phyloP scores from a whole-genome alignment of 2,329 filamentous ascomycete species.

The Drechslerella coelobrocha region DNA sequence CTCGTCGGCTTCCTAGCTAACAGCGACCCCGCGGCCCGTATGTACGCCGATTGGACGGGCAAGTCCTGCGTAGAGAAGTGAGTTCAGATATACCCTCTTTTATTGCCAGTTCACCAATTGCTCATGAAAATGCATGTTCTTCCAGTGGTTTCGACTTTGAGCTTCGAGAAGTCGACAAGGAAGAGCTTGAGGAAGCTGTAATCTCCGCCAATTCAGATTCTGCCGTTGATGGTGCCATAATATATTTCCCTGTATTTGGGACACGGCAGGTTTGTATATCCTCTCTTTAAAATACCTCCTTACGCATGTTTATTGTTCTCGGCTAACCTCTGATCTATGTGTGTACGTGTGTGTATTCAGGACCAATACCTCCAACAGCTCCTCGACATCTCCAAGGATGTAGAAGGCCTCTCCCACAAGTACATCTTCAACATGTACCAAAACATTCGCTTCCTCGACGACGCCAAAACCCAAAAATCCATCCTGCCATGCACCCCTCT shows the following conservation, averaged over 20 bases:
- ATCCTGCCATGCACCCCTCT: conserved; percentile 95
- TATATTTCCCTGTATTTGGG: conserved; percentile 96
- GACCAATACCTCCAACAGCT: conserved; percentile 97
- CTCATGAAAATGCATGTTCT: background rate
- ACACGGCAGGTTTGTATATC: conserved; percentile 59
- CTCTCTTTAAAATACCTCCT: background rate
- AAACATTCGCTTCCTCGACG: conserved; percentile 93
- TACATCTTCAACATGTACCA: conserved; percentile 99
- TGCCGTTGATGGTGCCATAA: conserved; percentile 71
- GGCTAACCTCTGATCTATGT: background rate
- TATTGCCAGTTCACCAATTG: conserved; percentile 4
- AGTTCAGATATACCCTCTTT: conserved; percentile 59
- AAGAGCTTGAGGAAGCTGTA: conserved; percentile 87
- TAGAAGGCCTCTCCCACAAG: conserved; percentile 90
- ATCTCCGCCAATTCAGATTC: conserved; percentile 81
- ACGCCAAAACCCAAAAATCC: conserved; percentile 79
- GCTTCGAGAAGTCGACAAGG: conserved; percentile 81
- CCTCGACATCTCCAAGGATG: conserved; percentile 86
- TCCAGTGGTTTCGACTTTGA: conserved; percentile 85
- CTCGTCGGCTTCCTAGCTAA: conserved; percentile 93
- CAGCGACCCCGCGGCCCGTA: conserved; percentile 83
- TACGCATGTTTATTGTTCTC: background rate
- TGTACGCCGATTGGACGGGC: conserved; percentile 96
- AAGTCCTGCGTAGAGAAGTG: conserved; percentile 96
- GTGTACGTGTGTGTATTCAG: conserved; percentile 58